A percentile compares a stretch with the other conserved stretches of the same genome.
phyloP scores from a whole-genome alignment of 768 basidiomycete species.

The Tulasnella sp. region DNA sequence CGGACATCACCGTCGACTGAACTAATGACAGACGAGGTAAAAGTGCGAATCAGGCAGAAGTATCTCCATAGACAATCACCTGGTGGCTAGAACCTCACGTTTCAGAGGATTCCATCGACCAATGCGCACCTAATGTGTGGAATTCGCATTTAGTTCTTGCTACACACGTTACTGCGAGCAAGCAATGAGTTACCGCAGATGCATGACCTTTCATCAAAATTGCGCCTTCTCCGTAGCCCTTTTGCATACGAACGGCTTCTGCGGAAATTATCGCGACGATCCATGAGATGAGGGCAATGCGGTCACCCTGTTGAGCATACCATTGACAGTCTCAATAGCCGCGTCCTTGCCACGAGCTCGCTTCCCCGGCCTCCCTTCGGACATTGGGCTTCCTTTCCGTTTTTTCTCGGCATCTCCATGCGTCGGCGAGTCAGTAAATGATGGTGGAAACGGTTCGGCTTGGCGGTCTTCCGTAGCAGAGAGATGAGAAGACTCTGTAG shows the following conservation, averaged over 20 bases:
- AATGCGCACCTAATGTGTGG: slow-evolving; percentile 57
- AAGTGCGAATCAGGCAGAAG: not conserved
- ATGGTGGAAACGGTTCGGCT: too few species aligned
- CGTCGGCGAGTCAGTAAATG: too few species aligned
- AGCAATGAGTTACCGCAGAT: slow-evolving; percentile 42
- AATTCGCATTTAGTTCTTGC: not conserved
- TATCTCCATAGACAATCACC: slow-evolving; percentile 39
- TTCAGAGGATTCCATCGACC: slow-evolving; percentile 68
- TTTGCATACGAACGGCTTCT: not conserved
- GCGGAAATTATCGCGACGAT: not conserved
- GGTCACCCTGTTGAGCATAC: not conserved
- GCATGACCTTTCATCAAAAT: slow-evolving; percentile 41
- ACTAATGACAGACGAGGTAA: slow-evolving; percentile 32
- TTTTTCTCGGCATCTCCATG: too few species aligned
- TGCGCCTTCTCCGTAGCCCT: slow-evolving; percentile 22
- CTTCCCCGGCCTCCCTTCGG: too few species aligned
- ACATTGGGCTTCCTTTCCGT: too few species aligned
- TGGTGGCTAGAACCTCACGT: slow-evolving; percentile 54
- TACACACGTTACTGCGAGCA: not conserved
- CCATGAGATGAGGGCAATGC: not conserved
- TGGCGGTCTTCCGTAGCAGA: too few species aligned
- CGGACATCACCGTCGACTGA: slow-evolving; percentile 73
- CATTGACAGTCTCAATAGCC: too few species aligned
- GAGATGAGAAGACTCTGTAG: too few species aligned
- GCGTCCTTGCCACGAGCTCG: too few species aligned